Evolutionary conservation across 495 filamentous ascomycete species (phyloP).

Genomic region (Aspergillus cavernicola): DNA sequence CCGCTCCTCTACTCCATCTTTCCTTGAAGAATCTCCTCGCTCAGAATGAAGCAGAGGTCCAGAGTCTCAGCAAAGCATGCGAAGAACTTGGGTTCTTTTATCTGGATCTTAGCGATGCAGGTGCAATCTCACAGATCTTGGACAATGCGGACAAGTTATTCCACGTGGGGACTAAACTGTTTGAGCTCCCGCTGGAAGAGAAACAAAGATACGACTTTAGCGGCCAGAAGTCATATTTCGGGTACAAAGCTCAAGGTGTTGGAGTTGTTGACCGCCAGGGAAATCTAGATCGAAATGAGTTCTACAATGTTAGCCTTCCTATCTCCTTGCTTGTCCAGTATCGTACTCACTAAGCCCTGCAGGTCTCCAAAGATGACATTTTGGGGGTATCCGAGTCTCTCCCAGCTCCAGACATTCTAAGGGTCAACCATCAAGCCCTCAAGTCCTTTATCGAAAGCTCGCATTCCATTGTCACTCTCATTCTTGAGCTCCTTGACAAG

Average conservation of each 20-base stretch:
- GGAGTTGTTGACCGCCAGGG: constrained; percentile 50
- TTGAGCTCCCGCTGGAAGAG: constrained; percentile 48
- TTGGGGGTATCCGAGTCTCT: constrained; percentile 39
- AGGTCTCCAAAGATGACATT: constrained; percentile 54
- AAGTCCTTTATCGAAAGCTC: constrained; percentile 44
- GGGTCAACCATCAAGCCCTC: constrained; percentile 36
- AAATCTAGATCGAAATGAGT: constrained; percentile 55
- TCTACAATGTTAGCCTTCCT: constrained; percentile 52
- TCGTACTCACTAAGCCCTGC: neutral
- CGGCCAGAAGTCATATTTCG: constrained; percentile 39
- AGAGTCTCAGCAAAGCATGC: constrained; percentile 44
- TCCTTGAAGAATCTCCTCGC: constrained; percentile 47
- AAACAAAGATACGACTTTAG: constrained; percentile 51
- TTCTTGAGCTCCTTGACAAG: constrained; percentile 49
- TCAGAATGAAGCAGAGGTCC: constrained; percentile 36
- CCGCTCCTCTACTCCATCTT: constrained; percentile 52
- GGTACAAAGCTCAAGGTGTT: constrained; percentile 55
- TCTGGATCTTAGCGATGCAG: constrained; percentile 45
- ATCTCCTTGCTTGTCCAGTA: neutral
- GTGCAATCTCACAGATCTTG: constrained; percentile 38
- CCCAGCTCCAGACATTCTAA: constrained; percentile 44
- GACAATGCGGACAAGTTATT: constrained; percentile 46
- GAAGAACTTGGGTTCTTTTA: constrained; percentile 63
- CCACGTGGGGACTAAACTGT: constrained; percentile 41
- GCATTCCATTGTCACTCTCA: constrained; percentile 45